A percentile compares a stretch with the other conserved stretches of the same genome.
These are phyloP conservation scores for Phenoliferia sp. DNA, from an alignment of 1,284 basidiomycete species.

Conservation along the genomic window DNA sequence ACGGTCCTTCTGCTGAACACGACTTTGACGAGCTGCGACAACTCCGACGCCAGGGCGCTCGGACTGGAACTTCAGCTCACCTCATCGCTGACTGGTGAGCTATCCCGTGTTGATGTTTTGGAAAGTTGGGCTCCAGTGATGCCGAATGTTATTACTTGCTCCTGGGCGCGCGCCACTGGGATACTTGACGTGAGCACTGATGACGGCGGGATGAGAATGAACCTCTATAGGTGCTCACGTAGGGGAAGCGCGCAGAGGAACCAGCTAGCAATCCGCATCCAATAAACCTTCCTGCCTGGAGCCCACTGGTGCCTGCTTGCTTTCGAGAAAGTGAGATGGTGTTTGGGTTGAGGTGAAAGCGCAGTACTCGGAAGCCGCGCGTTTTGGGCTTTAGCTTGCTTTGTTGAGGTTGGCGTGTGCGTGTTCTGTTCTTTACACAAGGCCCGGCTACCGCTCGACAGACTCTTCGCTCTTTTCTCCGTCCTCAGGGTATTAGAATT, in stretches of 20 bases:
- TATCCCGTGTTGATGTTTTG: background rate
- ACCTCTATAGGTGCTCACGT: background rate
- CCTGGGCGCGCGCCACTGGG: background rate
- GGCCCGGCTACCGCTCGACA: background rate
- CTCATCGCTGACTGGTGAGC: background rate
- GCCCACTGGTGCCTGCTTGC: too few species aligned
- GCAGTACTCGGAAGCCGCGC: too few species aligned
- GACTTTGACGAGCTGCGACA: too few species aligned
- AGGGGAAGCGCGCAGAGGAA: background rate
- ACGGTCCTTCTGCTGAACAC: too few species aligned
- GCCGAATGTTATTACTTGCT: conserved; percentile 8
- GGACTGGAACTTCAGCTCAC: background rate
- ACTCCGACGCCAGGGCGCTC: background rate
- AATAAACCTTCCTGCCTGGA: too few species aligned
- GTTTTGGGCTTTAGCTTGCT: too few species aligned
- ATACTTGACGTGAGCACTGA: too few species aligned
- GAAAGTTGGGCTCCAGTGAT: conserved; percentile 1
- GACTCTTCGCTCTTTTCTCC: background rate
- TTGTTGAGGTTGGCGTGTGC: too few species aligned
- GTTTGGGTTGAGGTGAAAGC: too few species aligned
- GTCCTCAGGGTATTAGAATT: background rate
- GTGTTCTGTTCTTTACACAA: too few species aligned
- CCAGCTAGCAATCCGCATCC: too few species aligned
- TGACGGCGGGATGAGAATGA: background rate
- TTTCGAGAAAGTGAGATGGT: too few species aligned